Evolutionary conservation across 805 yeast genomes (phyloP), one percentile per base, ranked within the genome.

Genomic region (Candida parachauliodes): DNA sequence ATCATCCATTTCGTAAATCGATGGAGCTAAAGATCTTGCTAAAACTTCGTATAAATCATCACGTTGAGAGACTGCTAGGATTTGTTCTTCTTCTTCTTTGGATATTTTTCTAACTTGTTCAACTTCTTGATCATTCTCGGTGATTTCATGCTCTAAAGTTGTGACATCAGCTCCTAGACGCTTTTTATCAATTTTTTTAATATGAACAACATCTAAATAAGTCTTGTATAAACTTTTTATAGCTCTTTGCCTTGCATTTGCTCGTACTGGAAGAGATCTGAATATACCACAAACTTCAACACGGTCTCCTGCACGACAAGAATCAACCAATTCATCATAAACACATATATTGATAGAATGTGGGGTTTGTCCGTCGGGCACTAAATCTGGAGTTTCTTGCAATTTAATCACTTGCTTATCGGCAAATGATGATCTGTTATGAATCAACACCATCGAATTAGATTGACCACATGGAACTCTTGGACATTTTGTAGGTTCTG

Each of bases 351-450:
- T 87, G 33, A 93, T 86, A 10, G 96, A 83, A 60, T 93, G 98
- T 1, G 98, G 98, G 2, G 98, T 93, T 62, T 93, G 98, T 12
- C 98, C 98, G 63, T 86, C 98, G 3, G 98, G 98, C 11, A 91
- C 95, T 44, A 79, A 72, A 60, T 93, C 98, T 0, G 96, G 96
- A 0, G 96, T 88, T 61, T 93, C 98, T 62, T 93, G 98, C 28
- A 93, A 67, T 52, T 87, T 86, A 48, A 93, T 79, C 20, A 93
- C 91, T 62, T 93, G 99, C 55, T 91, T 93, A 61, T 93, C 97
- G 18, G 95, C 93, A 62, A 91, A 93, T 0, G 87, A 76, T 25
- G 95, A 85, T 49, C 98, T 76, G 59, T 93, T 93, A 62, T 93
- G 98, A 14, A 93, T 74, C 34, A 93, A 65, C 41, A 83, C 78